Evolutionary conservation across 177 flowering plant genomes (phyloP).

Genomic region (Vitis hybrid): DNA sequence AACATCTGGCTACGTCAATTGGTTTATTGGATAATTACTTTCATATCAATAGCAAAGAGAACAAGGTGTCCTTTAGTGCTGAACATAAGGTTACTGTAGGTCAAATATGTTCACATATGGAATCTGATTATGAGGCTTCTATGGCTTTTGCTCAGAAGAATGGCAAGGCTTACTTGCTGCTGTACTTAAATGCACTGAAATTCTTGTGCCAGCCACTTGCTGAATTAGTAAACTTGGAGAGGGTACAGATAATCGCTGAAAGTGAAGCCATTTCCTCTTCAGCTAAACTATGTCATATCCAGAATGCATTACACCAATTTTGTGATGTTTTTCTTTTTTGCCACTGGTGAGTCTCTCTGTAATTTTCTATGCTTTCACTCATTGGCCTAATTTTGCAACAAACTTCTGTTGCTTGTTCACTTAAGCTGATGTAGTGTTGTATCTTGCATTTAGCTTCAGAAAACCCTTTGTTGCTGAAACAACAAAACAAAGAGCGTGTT

Average conservation of each 20-base stretch:
- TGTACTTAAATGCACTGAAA: slow-evolving; percentile 55
- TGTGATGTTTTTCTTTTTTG: slow-evolving; percentile 34
- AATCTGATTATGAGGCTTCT: slow-evolving; percentile 12
- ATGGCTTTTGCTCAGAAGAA: slow-evolving; percentile 16
- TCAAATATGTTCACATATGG: slow-evolving; percentile 8
- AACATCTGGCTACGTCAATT: slow-evolving; percentile 28
- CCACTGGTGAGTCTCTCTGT: slow-evolving; percentile 37
- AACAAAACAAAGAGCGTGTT: not conserved
- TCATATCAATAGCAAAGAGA: slow-evolving; percentile 17
- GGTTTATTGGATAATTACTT: slow-evolving; percentile 29
- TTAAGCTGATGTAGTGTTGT: not conserved
- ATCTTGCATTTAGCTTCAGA: not conserved
- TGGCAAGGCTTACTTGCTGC: slow-evolving; percentile 26
- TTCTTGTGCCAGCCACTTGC: slow-evolving; percentile 74
- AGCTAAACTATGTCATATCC: slow-evolving; percentile 30
- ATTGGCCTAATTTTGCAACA: slow-evolving; percentile 1
- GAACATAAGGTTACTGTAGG: slow-evolving; percentile 9
- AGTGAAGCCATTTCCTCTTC: slow-evolving; percentile 25
- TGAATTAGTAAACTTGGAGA: slow-evolving; percentile 43
- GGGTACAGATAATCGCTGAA: slow-evolving; percentile 40
- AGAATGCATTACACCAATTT: slow-evolving; percentile 49
- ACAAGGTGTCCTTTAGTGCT: not conserved
- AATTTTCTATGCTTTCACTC: not conserved
- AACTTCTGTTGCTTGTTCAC: not conserved
- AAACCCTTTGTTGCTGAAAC: not conserved